phyloP scores from a whole-genome alignment of 1,139 yeast genomes.

The Scheffersomyces segobiensis region DNA sequence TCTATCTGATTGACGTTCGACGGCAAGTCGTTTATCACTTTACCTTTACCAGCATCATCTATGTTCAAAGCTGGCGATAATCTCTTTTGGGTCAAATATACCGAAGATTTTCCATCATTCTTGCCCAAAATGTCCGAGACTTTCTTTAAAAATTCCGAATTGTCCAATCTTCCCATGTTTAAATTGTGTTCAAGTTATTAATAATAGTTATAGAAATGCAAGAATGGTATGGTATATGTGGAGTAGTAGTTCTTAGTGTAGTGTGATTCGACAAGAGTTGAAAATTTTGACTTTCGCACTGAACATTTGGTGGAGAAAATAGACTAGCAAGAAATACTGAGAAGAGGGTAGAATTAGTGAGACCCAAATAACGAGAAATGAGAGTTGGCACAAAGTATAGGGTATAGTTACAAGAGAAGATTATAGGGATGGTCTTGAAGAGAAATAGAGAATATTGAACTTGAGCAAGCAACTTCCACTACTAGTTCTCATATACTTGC shows the following conservation, averaged over 20 bases:
- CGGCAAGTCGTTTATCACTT: slow-evolving; percentile 30
- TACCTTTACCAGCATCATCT: slow-evolving; percentile 10
- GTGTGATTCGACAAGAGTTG: not conserved
- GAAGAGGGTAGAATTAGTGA: not conserved
- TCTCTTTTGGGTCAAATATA: slow-evolving; percentile 46
- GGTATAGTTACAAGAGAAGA: not conserved
- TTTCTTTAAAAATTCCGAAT: slow-evolving; percentile 36
- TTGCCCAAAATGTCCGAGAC: slow-evolving; percentile 26
- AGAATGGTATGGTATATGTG: not conserved
- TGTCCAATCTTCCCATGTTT: slow-evolving; percentile 40
- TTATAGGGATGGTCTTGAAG: not conserved
- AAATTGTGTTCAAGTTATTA: not conserved
- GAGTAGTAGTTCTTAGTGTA: not conserved
- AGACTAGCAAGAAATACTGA: not conserved
- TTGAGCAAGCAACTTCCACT: not conserved
- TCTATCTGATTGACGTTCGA: slow-evolving; percentile 33
- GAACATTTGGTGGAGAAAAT: not conserved
- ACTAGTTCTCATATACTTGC: not conserved
- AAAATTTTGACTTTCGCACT: not conserved
- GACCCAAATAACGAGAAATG: not conserved
- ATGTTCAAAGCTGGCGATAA: slow-evolving; percentile 28
- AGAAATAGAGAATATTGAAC: not conserved
- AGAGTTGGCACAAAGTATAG: not conserved
- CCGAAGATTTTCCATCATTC: slow-evolving; percentile 42
- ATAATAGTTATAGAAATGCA: not conserved